Evolutionary conservation across 2,329 filamentous ascomycete genomes (phyloP), one percentile per base, ranked within the genome.

Genomic region (Pseudogymnoascus sp.): DNA sequence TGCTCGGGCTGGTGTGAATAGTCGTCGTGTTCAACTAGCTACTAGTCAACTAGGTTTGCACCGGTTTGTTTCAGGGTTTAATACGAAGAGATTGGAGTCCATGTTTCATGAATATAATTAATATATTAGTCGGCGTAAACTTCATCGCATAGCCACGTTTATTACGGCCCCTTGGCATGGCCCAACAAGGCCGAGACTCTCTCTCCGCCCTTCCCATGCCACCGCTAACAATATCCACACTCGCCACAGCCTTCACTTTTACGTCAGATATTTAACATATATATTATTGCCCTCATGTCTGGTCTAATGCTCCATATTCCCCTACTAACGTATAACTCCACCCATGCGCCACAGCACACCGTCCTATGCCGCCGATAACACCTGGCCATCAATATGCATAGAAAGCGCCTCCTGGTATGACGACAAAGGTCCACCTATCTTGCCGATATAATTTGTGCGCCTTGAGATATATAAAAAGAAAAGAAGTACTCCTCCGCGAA

Each of bases 371-470:
- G 29, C 50, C 29, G 50, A 56, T 35, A 56, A 56, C 29, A 56
- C 50, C 50, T 33, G 50, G 50, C 50, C 50, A 56, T 33, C 50
- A 56, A 56, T 56, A 56, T 56, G 50, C 50, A 21, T 33, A 33
- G 50, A 56, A 33, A 56, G 50, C 17, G 50, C 50, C 50, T 56
- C 50, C 50, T 35, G 17, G 17, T 56, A 56, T 33, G 50, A 56
- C 50, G 50, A 33, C n/a, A 35, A 35, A 21, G 50, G 29, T 33
- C 50, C 50, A 2, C 50, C 50, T 56, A 56, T 56, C 29, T 56
- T 56, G 29, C 50, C 50, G 50, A 56, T 56, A 56, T 56, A 56
- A 56, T 56, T 19, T 56, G 9, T 56, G 50, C 50, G 50, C 50
- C 50, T 19, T 33, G 11, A 33, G 17, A 56, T 56, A 56, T 33